phyloP scores from a whole-genome alignment of 805 yeast species.

The Tetrapisispora phaffii region DNA sequence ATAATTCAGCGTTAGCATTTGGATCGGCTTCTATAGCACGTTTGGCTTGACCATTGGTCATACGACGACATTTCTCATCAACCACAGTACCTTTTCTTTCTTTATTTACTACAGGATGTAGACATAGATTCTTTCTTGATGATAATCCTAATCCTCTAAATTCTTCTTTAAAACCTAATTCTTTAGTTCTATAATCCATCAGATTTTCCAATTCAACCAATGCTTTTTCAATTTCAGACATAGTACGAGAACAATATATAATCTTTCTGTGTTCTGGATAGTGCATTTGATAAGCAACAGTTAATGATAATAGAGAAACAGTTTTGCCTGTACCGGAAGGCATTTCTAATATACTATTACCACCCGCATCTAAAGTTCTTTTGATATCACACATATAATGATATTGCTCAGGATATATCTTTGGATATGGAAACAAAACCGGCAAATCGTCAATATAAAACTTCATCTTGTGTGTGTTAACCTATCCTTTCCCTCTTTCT shows the following conservation, averaged over 20 bases:
- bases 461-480: conserved; percentile 32
- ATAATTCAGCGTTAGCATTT: conserved; percentile 48
- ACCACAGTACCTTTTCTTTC: conserved; percentile 88
- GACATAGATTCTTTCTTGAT: conserved; percentile 85
- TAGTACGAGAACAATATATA: conserved; percentile 96
- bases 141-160: conserved; percentile 92
- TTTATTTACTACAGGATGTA: conserved; percentile 78
- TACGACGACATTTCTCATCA: conserved; percentile 90
- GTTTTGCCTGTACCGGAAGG: conserved; percentile 99
- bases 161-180: conserved; percentile 78
- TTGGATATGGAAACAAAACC: conserved; percentile 90
- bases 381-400: conserved; percentile 96
- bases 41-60: conserved; percentile 85
- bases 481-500: neutral
- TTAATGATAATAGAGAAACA: conserved; percentile 76
- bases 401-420: conserved; percentile 96
- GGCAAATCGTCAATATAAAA: conserved; percentile 94
- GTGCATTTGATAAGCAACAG: conserved; percentile 90
- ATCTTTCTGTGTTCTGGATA: conserved; percentile 88
- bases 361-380: conserved; percentile 89
- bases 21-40: conserved; percentile 52
- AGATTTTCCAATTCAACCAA: conserved; percentile 78
- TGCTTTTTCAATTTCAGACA: conserved; percentile 98
- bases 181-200: conserved; percentile 78
- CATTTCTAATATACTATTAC: conserved; percentile 94